A percentile compares a stretch with the other conserved stretches of the same genome.
phyloP scores from a whole-genome alignment of 768 basidiomycete genomes.

The Sarcodon sp. region DNA sequence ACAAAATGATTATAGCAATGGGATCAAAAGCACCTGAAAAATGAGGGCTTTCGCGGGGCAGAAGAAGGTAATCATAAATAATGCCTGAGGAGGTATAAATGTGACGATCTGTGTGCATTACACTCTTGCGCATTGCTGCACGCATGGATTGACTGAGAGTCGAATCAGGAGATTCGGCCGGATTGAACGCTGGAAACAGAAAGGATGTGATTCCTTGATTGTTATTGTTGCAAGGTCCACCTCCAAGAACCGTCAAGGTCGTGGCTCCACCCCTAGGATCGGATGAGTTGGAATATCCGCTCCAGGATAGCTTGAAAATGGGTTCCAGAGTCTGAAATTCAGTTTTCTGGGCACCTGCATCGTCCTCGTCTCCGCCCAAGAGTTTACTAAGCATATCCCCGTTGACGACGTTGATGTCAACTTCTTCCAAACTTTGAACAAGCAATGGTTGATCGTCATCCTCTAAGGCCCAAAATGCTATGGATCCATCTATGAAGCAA shows the following conservation, averaged over 20 bases:
- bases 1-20: constrained; percentile 47
- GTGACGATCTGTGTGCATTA: constrained; percentile 32
- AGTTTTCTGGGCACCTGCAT: constrained; percentile 6
- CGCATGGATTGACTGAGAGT: constrained; percentile 27
- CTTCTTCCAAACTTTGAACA: constrained; percentile 54
- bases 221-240: constrained; percentile 12
- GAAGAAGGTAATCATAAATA: constrained; percentile 67
- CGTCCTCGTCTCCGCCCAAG: constrained; percentile 17
- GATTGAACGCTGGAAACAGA: constrained; percentile 54
- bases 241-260: constrained; percentile 67
- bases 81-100: constrained; percentile 46
- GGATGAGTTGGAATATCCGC: constrained; percentile 51
- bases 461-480: constrained; percentile 74
- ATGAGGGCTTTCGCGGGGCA: constrained; percentile 63
- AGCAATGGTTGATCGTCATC: constrained; percentile 67
- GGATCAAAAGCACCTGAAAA: constrained; percentile 59
- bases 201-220: constrained; percentile 40
- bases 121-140: constrained; percentile 50
- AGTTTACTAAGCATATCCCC: constrained; percentile 18
- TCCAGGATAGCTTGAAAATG: constrained; percentile 82
- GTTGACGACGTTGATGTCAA: constrained; percentile 43
- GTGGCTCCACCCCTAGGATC: constrained; percentile 65
- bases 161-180: constrained; percentile 23
- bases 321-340: constrained; percentile 40
- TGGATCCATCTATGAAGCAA: constrained; percentile 44